Conservation (phyloP, 1,284 basidiomycete species). For the Apiotrichum porosum region DNA sequence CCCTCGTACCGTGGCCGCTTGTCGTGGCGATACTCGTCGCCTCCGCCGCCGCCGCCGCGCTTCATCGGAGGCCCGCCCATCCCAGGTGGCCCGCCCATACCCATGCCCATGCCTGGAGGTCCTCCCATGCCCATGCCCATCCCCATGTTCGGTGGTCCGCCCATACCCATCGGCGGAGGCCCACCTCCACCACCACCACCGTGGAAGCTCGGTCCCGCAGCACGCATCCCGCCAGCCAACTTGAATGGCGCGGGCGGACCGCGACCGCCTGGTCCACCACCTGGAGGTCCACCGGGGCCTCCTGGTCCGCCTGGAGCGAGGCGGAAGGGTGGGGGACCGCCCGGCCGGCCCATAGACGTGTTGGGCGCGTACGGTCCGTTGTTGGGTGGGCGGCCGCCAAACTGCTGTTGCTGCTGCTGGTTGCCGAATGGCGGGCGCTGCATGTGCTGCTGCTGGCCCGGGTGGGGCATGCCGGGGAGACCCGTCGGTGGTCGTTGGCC, state of each 20-base stretch:
- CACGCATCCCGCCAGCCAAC: constrained; percentile 4
- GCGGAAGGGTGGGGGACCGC: not conserved
- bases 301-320: not conserved
- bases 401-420: not conserved
- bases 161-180: not conserved
- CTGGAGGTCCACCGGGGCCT: not conserved
- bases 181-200: not conserved
- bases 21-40: constrained; percentile 7
- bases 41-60: not conserved
- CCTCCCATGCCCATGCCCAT: not conserved
- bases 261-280: not conserved
- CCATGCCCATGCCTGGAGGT: not conserved
- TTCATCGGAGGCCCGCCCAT: not conserved
- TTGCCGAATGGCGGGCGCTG: not conserved
- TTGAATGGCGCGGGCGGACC: constrained; percentile 10
- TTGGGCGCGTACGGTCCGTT: not conserved
- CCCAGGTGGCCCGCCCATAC: not conserved
- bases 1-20: constrained; percentile 5
- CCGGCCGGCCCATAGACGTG: not conserved
- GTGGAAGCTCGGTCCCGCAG: constrained; percentile 3
- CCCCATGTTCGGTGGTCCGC: no score
- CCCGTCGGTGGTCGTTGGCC: no score
- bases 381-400: not conserved
- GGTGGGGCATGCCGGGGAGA: not conserved
- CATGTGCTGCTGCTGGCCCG: no score